Percentiles rank a stretch among this genome's conserved stretches.
Evolutionary conservation across 2,329 filamentous ascomycete genomes (phyloP).

Genomic region (Talaromyces islandicus): DNA sequence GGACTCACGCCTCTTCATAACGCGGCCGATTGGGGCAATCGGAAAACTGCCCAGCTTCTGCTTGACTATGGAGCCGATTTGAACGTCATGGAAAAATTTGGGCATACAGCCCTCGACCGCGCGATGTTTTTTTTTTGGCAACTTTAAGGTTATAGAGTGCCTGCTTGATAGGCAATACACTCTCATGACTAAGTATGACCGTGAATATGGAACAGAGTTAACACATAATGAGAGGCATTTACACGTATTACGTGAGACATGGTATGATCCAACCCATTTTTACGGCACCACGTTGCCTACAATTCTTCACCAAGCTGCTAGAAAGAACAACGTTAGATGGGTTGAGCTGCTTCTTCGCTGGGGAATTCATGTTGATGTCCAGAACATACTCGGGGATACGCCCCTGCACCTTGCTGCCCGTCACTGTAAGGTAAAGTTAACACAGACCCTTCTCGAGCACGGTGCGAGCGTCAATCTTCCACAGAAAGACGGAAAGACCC

Average conservation of each 20-base stretch:
- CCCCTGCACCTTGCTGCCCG: conserved; percentile 17
- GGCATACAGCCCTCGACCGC: conserved; percentile 10
- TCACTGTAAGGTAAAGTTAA: conserved; percentile 12
- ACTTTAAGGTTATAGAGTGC: conserved; percentile 1
- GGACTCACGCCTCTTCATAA: conserved; percentile 15
- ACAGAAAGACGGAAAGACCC: conserved; percentile 13
- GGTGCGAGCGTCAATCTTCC: conserved; percentile 15
- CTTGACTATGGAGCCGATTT: conserved; percentile 13
- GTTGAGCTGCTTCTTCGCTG: conserved; percentile 13
- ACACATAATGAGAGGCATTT: conserved; percentile 2
- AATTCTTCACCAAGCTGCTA: not conserved
- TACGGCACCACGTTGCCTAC: too few relatives aligned
- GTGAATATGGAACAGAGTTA: conserved; percentile 2
- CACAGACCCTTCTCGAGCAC: conserved; percentile 11
- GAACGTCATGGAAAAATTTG: conserved; percentile 12
- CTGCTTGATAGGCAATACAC: conserved; percentile 12
- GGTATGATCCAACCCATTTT: too few relatives aligned
- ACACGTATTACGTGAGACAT: conserved; percentile 2
- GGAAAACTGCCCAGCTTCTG: not conserved
- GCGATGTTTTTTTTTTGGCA: not conserved
- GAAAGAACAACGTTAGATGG: not conserved
- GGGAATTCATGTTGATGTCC: conserved; percentile 11
- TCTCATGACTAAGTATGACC: conserved; percentile 14
- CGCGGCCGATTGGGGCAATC: not conserved
- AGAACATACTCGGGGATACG: conserved; percentile 14